These are phyloP conservation scores for Tremella fuciformis DNA, from an alignment of 768 basidiomycete genomes.

Conservation along the genomic window DNA sequence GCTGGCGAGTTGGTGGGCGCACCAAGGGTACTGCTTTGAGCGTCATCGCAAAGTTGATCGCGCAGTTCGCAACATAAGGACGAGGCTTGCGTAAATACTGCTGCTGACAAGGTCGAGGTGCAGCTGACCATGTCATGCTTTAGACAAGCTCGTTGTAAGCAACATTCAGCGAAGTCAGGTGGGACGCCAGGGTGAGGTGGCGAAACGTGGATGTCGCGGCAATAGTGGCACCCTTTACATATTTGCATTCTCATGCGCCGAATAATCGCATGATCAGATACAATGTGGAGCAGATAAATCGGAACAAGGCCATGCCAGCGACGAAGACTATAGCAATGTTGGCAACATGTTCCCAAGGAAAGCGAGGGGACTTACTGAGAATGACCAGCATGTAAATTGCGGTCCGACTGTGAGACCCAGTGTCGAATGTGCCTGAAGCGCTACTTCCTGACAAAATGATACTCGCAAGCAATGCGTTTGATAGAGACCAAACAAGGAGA, in stretches of 20 bases:
- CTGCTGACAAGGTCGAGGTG: no score
- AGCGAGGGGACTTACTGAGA: constrained; percentile 31
- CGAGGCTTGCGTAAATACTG: no score
- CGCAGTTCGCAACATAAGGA: no score
- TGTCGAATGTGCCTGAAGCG: constrained; percentile 31
- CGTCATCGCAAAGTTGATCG: no score
- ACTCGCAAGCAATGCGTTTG: constrained; percentile 50
- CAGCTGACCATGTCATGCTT: no score
- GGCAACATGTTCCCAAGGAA: background rate
- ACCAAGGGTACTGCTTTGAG: no score
- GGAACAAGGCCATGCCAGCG: constrained; percentile 54
- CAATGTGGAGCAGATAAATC: constrained; percentile 62
- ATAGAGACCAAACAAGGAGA: constrained; percentile 48
- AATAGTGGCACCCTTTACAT: background rate
- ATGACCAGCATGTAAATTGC: constrained; percentile 49
- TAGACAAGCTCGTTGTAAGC: no score
- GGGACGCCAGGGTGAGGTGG: no score
- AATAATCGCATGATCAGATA: constrained; percentile 52
- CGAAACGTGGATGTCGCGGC: no score
- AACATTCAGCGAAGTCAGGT: no score
- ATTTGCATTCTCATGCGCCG: constrained; percentile 8
- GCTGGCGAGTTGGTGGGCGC: no score
- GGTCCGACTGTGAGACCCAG: constrained; percentile 25
- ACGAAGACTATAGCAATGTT: constrained; percentile 38
- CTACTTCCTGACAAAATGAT: constrained; percentile 45